Base-by-base conservation (phyloP, 768 basidiomycete species). In the Leccinum subtestaceum region DNA sequence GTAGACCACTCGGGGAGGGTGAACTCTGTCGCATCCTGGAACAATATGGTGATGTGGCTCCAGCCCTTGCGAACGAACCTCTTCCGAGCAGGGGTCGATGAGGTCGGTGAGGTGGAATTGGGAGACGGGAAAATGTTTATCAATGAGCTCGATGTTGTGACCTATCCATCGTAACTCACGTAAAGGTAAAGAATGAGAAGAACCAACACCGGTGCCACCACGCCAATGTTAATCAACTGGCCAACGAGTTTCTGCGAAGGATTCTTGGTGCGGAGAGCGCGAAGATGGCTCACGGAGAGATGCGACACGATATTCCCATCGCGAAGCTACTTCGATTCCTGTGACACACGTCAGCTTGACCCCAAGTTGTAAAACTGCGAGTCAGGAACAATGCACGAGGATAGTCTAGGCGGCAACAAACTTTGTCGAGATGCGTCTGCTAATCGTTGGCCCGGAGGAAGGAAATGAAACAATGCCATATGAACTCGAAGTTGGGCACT, bases 81-180 rank as follows among this genome's bases (percentile, higher is more conserved):
- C 67, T 80, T 77, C 17, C 86, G 76, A 0, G 90, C 87, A 91
- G 21, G 89, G 78, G 63, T 91, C 88, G 66, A 91, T 76, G 31
- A 91, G 78, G 63, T 91, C 88, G 66, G 90, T 76, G 31, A 91
- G 81, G 60, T 88, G 86, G 62, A 89, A 89, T 2, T 78, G 76
- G 2, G 77, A 69, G 54, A 90, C 75, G 10, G 84, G 78, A 52
- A 84, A 75, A 66, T 79, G 80, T 63, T 79, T 80, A 70, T 86
- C 78, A 89, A 89, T 89, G 59, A 83, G 76, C 70, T 90, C 88
- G 64, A 90, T 83, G 68, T 89, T 90, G 75, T 85, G 84, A 5
- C 63, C 63, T 63, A 52, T 36, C 38, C 17, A 31, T 11, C 48
- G 25, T 63, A 2, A 48, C 32, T 12, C 6, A 0, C 1, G 46